Evolutionary conservation across 164 flowering plant genomes (phyloP), one percentile per base, ranked within the genome.

Genomic region (Liriodendron chinense): DNA sequence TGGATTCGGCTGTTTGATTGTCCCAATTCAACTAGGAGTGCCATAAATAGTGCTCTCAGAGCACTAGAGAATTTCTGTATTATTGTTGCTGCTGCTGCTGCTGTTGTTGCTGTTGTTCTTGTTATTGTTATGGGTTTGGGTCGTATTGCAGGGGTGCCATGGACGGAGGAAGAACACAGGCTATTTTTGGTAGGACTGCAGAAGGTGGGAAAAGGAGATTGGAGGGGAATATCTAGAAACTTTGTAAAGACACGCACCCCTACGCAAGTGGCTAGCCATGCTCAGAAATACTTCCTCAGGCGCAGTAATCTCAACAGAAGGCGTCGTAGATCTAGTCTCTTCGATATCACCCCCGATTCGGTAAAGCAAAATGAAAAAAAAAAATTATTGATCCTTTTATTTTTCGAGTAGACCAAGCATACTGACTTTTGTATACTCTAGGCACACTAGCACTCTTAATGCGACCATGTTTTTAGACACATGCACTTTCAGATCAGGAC

Each of bases 241-340:
- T 94, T 86, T 59, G 98, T 94, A 26, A 94, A 89, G 78, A 90
- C 93, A 3, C 82, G 98, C 3, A 93, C 98, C 49, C 97, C 97
- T 9, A 91, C 98, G 4, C 98, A 93, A 79, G 98, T 93, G 1
- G 98, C 98, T 0, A 93, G 97, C 68, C 98, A 94, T 77, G 98
- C 98, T 71, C 98, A 94, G 79, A 94, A 94, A 76, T 93, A 94
- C 71, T 94, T 90, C 72, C 91, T 90, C 76, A 87, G 98, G 28
- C 90, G 86, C 7, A 89, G 50, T 78, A 93, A 89, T 76, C 85
- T 81, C 53, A 90, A 84, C 65, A 76, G 94, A 59, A 69, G 97
- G 2, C 91, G 97, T 49, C 94, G 98, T 18, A 76, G 98, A 80
- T 88, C 97, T 69, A 94, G 98, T 72, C 95, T 94, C 64, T 93